Conservation (phyloP, 345 rosid genomes). For the Noccaea bulbosa region DNA sequence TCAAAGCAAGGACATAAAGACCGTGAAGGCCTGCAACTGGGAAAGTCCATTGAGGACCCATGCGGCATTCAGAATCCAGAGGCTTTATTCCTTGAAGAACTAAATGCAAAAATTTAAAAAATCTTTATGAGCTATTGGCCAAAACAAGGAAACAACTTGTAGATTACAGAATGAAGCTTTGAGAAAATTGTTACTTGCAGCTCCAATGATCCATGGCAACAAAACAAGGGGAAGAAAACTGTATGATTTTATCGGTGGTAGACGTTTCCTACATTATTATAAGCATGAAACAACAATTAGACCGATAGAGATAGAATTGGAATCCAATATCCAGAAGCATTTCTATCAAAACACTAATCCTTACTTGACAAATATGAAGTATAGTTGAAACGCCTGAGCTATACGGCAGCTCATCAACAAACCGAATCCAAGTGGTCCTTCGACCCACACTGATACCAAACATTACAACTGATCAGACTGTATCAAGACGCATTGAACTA, state of each 20-base stretch:
- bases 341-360: background rate
- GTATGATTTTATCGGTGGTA: constrained; percentile 79
- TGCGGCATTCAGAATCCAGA: constrained; percentile 64
- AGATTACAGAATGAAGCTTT: constrained; percentile 12
- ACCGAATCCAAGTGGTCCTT: constrained; percentile 95
- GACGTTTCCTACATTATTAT: constrained; percentile 63
- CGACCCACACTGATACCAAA: constrained; percentile 75
- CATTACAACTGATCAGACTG: constrained; percentile 19
- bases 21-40: constrained; percentile 63
- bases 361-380: constrained; percentile 83
- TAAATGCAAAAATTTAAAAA: constrained; percentile 44
- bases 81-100: constrained; percentile 68
- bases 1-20: constrained; percentile 58
- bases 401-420: constrained; percentile 85
- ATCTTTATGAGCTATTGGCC: constrained; percentile 16
- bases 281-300: background rate
- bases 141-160: background rate
- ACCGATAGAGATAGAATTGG: constrained; percentile 13
- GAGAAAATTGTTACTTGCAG: constrained; percentile 59
- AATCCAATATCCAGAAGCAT: background rate
- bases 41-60: constrained; percentile 60
- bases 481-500: background rate
- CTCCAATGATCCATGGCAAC: constrained; percentile 75
- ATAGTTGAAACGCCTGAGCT: constrained; percentile 81
- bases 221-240: constrained; percentile 71